These are phyloP conservation scores for Paragyromitra xinjiangensis DNA, from an alignment of 495 filamentous ascomycete genomes.

Conservation along the genomic window DNA sequence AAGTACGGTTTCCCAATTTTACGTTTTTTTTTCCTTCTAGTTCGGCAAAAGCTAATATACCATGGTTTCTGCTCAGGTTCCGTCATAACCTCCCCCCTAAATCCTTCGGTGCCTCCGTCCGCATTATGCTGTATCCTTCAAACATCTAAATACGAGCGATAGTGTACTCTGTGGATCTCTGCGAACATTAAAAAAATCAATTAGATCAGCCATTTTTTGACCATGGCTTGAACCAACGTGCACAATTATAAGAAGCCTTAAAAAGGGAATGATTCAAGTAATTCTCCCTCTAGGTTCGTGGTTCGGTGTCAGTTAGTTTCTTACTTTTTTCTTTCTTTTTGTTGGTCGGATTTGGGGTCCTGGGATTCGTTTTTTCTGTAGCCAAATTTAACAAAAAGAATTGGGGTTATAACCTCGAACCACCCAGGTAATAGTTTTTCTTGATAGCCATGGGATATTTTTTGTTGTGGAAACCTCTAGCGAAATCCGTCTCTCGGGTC, in stretches of 20 bases:
- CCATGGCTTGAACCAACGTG: constrained; percentile 33
- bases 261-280: constrained; percentile 6
- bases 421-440: constrained; percentile 3
- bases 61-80: constrained; percentile 65
- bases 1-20: constrained; percentile 61
- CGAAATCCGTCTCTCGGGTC: background rate
- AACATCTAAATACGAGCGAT: constrained; percentile 62
- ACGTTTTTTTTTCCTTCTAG: background rate
- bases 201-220: constrained; percentile 35
- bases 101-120: constrained; percentile 94
- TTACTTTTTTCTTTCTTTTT: background rate
- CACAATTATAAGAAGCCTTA: constrained; percentile 16
- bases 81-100: constrained; percentile 90
- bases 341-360: background rate
- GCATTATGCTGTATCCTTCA: constrained; percentile 99
- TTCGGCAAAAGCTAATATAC: constrained; percentile 13
- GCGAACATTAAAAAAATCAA: constrained; percentile 43
- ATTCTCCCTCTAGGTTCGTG: constrained; percentile 7
- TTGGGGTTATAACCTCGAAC: background rate
- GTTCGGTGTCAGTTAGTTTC: background rate
- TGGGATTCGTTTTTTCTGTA: background rate
- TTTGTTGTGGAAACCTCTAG: background rate
- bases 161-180: constrained; percentile 38
- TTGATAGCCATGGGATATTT: background rate
- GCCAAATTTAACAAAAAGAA: constrained; percentile 3